Conservation (phyloP, 176 grass and related monocot genomes). For the Carex littledalei region DNA sequence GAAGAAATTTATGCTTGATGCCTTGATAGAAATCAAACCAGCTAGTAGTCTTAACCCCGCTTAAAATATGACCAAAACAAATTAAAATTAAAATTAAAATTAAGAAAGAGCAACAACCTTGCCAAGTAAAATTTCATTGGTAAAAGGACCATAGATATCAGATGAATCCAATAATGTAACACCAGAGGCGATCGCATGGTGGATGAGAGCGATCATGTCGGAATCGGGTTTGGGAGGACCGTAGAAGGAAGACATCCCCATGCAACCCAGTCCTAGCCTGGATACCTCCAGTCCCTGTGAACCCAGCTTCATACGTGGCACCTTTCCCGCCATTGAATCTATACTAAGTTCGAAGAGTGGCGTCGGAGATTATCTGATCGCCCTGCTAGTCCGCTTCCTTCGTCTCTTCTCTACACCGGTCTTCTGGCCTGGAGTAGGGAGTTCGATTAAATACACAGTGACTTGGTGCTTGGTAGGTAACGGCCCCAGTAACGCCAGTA, state of each 20-base stretch:
- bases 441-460: no score
- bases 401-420: no score
- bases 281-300: slow-evolving; percentile 81
- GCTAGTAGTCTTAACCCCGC: background rate
- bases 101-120: slow-evolving; percentile 29
- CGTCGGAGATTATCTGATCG: background rate
- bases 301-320: slow-evolving; percentile 54
- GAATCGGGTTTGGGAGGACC: slow-evolving; percentile 54
- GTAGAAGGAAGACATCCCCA: slow-evolving; percentile 74
- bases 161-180: slow-evolving; percentile 78
- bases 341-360: background rate
- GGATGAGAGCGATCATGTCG: slow-evolving; percentile 70
- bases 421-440: no score
- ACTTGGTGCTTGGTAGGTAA: no score
- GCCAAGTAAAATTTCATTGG: slow-evolving; percentile 70
- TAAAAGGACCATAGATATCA: slow-evolving; percentile 74
- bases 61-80: background rate
- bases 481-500: no score
- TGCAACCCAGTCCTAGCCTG: slow-evolving; percentile 65
- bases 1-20: background rate
- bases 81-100: background rate
- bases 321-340: slow-evolving; percentile 22
- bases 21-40: background rate
- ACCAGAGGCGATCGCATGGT: slow-evolving; percentile 50
- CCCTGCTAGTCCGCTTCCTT: background rate